phyloP scores from a whole-genome alignment of 1,284 basidiomycete genomes.

The Fomitopsis pinicola region DNA sequence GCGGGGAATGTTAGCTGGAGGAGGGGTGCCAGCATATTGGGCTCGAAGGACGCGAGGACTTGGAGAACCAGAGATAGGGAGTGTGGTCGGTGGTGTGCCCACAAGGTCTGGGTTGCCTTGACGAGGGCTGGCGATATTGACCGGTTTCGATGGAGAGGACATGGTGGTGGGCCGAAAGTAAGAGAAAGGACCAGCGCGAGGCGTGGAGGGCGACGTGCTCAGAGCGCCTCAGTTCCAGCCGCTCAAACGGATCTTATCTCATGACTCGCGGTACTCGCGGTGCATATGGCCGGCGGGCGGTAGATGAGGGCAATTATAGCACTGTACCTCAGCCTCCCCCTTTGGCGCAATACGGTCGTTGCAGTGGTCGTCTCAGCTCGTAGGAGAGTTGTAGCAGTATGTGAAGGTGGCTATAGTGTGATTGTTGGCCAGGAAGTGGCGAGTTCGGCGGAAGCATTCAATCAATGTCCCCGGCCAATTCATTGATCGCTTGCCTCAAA shows the following conservation, averaged over 20 bases:
- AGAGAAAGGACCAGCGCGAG: constrained; percentile 1
- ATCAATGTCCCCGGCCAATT: background rate
- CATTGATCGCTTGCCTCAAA: background rate
- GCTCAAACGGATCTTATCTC: constrained; percentile 2
- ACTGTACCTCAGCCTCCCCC: background rate
- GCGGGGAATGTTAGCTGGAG: constrained; percentile 59
- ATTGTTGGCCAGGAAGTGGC: background rate
- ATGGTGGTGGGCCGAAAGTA: constrained; percentile 30
- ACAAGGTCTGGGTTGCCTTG: constrained; percentile 17
- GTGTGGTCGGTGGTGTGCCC: constrained; percentile 22
- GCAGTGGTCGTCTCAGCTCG: background rate
- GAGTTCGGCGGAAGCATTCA: background rate
- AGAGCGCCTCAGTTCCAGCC: background rate
- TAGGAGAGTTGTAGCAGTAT: background rate
- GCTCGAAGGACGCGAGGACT: constrained; percentile 45
- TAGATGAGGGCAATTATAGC: background rate
- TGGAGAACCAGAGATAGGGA: constrained; percentile 25
- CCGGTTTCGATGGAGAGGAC: constrained; percentile 55
- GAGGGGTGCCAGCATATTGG: constrained; percentile 58
- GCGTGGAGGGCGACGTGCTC: background rate
- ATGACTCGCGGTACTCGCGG: background rate
- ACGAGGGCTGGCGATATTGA: constrained; percentile 48
- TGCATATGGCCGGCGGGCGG: background rate
- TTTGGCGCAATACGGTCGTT: background rate
- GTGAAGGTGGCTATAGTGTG: background rate